Conservation (phyloP, 768 basidiomycete genomes). For the Sporobolomyces phaffii region DNA sequence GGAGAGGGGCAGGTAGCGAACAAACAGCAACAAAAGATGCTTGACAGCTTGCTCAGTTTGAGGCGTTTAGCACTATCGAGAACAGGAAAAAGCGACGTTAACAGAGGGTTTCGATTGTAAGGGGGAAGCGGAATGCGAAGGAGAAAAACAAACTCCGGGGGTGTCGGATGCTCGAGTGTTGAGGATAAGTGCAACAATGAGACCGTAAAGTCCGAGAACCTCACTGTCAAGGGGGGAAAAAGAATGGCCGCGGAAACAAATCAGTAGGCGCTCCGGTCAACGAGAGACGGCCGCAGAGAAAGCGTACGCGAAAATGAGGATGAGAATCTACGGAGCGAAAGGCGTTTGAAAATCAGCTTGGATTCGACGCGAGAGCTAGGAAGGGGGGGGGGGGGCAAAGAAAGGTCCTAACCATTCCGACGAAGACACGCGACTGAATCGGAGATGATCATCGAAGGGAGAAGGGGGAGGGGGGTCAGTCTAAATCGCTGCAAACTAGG, state of each 20-base stretch:
- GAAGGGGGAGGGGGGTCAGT: too few relatives aligned
- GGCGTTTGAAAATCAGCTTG: background rate
- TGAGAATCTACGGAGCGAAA: conserved; percentile 60
- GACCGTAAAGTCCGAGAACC: conserved; percentile 20
- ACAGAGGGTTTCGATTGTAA: background rate
- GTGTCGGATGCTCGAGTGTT: conserved; percentile 59
- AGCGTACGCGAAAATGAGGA: conserved; percentile 68
- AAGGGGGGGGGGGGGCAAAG: background rate
- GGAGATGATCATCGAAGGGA: background rate
- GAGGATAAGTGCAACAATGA: conserved; percentile 90
- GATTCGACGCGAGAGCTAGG: too few relatives aligned
- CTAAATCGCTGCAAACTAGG: background rate
- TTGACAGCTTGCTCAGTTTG: too few relatives aligned
- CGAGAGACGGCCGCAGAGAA: background rate
- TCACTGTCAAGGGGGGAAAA: background rate
- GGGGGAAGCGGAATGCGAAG: background rate
- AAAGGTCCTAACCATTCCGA: conserved; percentile 52
- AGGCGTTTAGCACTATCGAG: conserved; percentile 21
- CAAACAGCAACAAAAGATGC: too few relatives aligned
- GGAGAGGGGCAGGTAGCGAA: too few relatives aligned
- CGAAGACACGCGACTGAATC: conserved; percentile 34
- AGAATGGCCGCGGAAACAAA: too few relatives aligned
- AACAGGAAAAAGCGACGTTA: background rate
- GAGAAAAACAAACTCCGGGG: conserved; percentile 10
- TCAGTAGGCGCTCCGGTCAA: too few relatives aligned